These are phyloP conservation scores for Golubevia pallescens DNA, from an alignment of 1,284 basidiomycete genomes.

Conservation along the genomic window DNA sequence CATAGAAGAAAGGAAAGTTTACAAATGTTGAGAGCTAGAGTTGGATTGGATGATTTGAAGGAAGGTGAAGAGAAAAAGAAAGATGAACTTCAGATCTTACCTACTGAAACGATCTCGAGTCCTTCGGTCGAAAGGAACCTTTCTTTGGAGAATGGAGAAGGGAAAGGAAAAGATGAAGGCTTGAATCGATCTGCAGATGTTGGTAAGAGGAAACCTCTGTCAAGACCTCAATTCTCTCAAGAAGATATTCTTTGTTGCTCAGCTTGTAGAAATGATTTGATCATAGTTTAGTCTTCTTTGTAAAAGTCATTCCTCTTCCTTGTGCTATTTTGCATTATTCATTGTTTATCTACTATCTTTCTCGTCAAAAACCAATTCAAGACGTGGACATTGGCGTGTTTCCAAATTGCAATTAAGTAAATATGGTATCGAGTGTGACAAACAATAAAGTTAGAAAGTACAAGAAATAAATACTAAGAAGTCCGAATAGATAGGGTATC, in stretches of 20 bases:
- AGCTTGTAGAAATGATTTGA: slow-evolving; percentile 22
- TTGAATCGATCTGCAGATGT: not conserved
- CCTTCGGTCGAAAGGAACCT: slow-evolving; percentile 9
- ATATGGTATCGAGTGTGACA: too few species aligned
- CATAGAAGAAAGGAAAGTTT: slow-evolving; percentile 17
- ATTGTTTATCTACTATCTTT: too few species aligned
- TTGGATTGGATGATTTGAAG: slow-evolving; percentile 8
- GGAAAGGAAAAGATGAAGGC: slow-evolving; percentile 6
- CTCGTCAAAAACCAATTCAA: too few species aligned
- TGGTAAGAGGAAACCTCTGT: slow-evolving; percentile 8
- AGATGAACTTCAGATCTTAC: not conserved
- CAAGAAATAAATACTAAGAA: too few species aligned
- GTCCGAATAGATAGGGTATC: too few species aligned
- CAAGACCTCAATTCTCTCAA: slow-evolving; percentile 15
- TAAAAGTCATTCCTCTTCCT: too few species aligned
- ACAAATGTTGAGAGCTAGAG: slow-evolving; percentile 26
- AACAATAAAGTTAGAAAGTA: too few species aligned
- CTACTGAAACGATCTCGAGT: not conserved
- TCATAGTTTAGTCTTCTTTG: slow-evolving; percentile 22
- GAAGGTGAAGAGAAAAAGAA: not conserved
- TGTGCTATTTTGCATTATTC: too few species aligned
- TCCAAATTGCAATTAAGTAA: too few species aligned
- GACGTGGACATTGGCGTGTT: too few species aligned
- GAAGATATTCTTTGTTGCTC: slow-evolving; percentile 24
- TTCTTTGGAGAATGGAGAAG: not conserved